phyloP scores from a whole-genome alignment of 805 yeast species.

The Sugiyamaella lignohabitans region DNA sequence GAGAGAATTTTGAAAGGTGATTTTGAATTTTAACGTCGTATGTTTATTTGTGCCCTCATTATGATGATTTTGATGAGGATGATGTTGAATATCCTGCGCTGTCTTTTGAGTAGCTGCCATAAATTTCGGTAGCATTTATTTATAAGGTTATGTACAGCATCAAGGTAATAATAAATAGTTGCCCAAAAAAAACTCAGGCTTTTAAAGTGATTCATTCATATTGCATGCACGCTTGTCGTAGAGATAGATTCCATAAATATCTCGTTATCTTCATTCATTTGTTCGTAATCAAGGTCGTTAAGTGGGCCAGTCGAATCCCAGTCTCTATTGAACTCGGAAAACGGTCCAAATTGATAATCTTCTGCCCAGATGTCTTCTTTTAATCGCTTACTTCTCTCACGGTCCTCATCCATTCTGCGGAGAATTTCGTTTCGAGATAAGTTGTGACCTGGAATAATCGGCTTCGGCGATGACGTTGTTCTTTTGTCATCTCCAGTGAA shows the following conservation, averaged over 20 bases:
- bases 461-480: neutral
- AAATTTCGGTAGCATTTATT: too few relatives aligned
- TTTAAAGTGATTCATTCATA: too few relatives aligned
- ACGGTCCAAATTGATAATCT: constrained; percentile 32
- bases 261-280: constrained; percentile 48
- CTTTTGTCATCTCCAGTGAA: neutral
- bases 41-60: too few relatives aligned
- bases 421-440: constrained; percentile 49
- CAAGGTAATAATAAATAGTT: too few relatives aligned
- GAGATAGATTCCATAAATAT: constrained; percentile 35
- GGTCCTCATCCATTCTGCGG: constrained; percentile 81
- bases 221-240: too few relatives aligned
- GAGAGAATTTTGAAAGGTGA: constrained; percentile 33
- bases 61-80: too few relatives aligned
- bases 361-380: constrained; percentile 79
- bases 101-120: too few relatives aligned
- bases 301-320: constrained; percentile 35
- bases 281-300: constrained; percentile 43
- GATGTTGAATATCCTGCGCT: too few relatives aligned
- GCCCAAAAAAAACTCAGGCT: too few relatives aligned
- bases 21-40: constrained; percentile 21
- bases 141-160: too few relatives aligned
- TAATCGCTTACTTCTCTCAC: constrained; percentile 77
- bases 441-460: constrained; percentile 6
- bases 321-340: constrained; percentile 44